phyloP scores from a whole-genome alignment of 208 protist genomes.

The Leishmania braziliensis region DNA sequence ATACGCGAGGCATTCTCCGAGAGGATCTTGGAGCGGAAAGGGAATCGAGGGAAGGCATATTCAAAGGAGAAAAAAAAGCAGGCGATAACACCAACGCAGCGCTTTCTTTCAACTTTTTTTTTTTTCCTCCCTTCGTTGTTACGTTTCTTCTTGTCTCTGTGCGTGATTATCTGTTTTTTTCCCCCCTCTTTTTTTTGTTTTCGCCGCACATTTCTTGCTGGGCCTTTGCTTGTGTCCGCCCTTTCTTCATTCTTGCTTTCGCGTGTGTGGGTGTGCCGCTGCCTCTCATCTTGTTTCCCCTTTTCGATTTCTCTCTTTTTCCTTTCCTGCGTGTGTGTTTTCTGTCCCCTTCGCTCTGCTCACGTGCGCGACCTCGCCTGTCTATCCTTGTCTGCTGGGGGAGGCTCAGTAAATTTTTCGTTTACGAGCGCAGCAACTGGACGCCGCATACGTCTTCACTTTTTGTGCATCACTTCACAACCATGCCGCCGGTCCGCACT shows the following conservation, averaged over 20 bases:
- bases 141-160: not conserved
- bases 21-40: not conserved
- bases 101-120: not conserved
- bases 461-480: not conserved
- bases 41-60: not conserved
- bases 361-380: not conserved
- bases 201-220: not conserved
- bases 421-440: not conserved
- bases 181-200: not conserved
- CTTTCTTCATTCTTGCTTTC: too few species aligned
- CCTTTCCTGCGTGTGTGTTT: not conserved
- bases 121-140: not conserved
- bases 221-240: not conserved
- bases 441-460: not conserved
- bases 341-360: not conserved
- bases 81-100: not conserved
- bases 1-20: not conserved
- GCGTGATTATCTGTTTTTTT: not conserved
- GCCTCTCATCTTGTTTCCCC: not conserved
- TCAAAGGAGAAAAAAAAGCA: not conserved
- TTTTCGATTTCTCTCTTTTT: not conserved
- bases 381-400: not conserved
- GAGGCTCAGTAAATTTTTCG: not conserved
- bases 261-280: not conserved
- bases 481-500: constrained; percentile 30